phyloP scores from a whole-genome alignment of 2,329 filamentous ascomycete genomes.

The Penicillium sumatraense region DNA sequence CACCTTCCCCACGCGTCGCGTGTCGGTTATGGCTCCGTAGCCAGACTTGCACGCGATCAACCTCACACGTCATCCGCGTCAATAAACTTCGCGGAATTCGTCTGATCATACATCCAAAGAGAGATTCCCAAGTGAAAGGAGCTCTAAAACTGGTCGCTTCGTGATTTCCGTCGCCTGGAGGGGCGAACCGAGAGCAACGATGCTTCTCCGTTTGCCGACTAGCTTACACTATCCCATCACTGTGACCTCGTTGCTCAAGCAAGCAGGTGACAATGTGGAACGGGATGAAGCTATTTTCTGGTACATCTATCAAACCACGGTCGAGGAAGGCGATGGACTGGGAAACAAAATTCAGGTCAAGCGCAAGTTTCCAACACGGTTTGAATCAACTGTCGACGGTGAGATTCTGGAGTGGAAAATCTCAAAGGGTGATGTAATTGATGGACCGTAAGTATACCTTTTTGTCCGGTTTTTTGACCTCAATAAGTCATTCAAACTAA shows the following conservation, averaged over 20 bases:
- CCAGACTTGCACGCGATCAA: constrained; percentile 27
- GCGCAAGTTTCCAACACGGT: constrained; percentile 75
- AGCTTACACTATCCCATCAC: constrained; percentile 90
- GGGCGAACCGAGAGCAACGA: constrained; percentile 30
- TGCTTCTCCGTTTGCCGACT: constrained; percentile 54
- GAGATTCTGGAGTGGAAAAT: constrained; percentile 78
- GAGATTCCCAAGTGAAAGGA: not conserved
- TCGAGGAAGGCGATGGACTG: constrained; percentile 70
- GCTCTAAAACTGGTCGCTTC: not conserved
- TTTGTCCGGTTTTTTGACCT: not conserved
- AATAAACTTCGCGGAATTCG: constrained; percentile 7
- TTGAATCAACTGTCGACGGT: constrained; percentile 83
- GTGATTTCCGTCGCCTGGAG: constrained; percentile 16
- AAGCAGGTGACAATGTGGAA: constrained; percentile 73
- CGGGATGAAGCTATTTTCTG: constrained; percentile 79
- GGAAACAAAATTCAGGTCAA: constrained; percentile 73
- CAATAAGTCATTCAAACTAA: constrained; percentile 10
- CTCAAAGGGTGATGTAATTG: constrained; percentile 48
- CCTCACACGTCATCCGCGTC: constrained; percentile 9
- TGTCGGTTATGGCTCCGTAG: constrained; percentile 27
- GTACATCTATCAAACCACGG: constrained; percentile 81
- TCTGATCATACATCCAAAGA: not conserved
- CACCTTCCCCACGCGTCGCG: constrained; percentile 22
- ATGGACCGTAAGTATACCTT: constrained; percentile 43
- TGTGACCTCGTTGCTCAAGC: constrained; percentile 81